Evolutionary conservation across 2,329 filamentous ascomycete genomes (phyloP), one percentile per base, ranked within the genome.

Genomic region (Endothia cerciana): DNA sequence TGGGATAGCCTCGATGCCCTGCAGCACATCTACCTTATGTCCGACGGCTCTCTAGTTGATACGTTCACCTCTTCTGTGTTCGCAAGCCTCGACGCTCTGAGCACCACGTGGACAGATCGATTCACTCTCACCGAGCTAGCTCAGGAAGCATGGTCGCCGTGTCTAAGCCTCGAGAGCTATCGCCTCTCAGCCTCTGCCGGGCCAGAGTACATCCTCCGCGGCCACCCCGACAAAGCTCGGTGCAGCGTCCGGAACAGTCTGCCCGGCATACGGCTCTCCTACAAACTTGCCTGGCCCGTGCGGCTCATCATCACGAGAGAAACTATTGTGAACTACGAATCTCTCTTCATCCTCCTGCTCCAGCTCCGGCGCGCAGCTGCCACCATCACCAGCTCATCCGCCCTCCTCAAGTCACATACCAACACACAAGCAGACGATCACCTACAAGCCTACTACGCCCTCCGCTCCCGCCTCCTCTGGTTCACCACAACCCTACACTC

Each of bases 91-190:
- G 91, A 95, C 70, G 81, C 79, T 1, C 72, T 83, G 19, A 82
- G 79, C 73, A 76, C 73, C 6, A 79, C 79, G 43, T 97, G 93
- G 94, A 89, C 90, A 68, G 93, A 97, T 74, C 87, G 89, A 25
- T 97, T 94, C 73, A 83, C 91, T 0, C 80, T 97, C 36, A 95
- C 91, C 0, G 92, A 94, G 70, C 78, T 93, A 1, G 89, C 90
- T 0, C 91, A 93, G 65, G 89, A 89, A 64, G 88, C 91, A 0
- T 93, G 93, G 74, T 82, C 86, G 1, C 70, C 77, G 0, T 65
- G 19, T 17, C 19, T 57, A 13, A 78, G 79, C 1, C 76, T 91
- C 1, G 86, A 93, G 63, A 71, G 82, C 2, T 85, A 89, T 59
- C 85, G 87, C 25, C 77, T 97, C 10, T 83, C 86, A 2, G 85